A percentile compares a stretch with the other conserved stretches of the same genome.
Evolutionary conservation across 495 filamentous ascomycete genomes (phyloP).

Genomic region (Amniculicola lignicola): DNA sequence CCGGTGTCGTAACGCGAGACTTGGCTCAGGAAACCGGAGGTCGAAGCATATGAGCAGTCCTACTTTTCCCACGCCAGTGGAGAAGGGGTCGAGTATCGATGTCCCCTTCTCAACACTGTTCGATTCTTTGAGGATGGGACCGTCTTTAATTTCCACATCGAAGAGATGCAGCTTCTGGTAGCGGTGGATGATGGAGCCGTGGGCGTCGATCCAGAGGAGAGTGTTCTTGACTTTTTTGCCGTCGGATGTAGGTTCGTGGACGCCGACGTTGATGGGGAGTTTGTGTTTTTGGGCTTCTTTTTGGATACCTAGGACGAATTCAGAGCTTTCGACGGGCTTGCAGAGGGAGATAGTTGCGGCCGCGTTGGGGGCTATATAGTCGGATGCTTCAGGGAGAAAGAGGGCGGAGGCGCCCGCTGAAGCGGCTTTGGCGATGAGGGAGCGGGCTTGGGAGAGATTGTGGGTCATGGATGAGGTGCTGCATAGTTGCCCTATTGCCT

Average conservation of each 20-base stretch:
- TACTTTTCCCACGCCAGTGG: conserved; percentile 68
- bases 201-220: conserved; percentile 66
- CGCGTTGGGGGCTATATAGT: conserved; percentile 68
- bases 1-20: conserved; percentile 61
- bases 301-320: conserved; percentile 72
- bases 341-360: conserved; percentile 66
- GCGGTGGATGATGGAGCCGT: conserved; percentile 57
- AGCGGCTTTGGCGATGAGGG: conserved; percentile 68
- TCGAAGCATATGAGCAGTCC: conserved; percentile 88
- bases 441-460: conserved; percentile 73
- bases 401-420: conserved; percentile 75
- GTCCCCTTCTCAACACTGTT: conserved; percentile 59
- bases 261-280: conserved; percentile 80
- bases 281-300: conserved; percentile 56
- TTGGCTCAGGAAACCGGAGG: conserved; percentile 77
- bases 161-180: conserved; percentile 82
- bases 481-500: conserved; percentile 88
- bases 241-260: conserved; percentile 70
- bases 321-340: conserved; percentile 51
- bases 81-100: conserved; percentile 63
- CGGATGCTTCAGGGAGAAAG: conserved; percentile 88
- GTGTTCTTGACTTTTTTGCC: conserved; percentile 59
- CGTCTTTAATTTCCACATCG: conserved; percentile 64
- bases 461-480: conserved; percentile 73
- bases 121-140: conserved; percentile 63